These are phyloP conservation scores for Pisolithus orientalis DNA, from an alignment of 768 basidiomycete species.

Conservation along the genomic window DNA sequence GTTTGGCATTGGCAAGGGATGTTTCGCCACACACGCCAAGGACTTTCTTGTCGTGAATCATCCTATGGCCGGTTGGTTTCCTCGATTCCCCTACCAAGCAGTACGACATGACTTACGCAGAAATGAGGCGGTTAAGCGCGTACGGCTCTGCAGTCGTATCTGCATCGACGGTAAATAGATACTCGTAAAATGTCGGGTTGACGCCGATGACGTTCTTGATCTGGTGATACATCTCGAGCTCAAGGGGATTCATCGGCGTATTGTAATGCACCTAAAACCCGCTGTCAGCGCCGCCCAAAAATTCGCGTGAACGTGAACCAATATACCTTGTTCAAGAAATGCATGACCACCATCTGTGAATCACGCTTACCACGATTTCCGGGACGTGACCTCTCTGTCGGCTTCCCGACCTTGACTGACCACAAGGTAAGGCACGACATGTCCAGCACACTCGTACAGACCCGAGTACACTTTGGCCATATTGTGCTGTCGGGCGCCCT, in stretches of 20 bases:
- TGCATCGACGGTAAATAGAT: conserved; percentile 87
- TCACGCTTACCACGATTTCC: conserved; percentile 99
- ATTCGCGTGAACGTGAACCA: background rate
- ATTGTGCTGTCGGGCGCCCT: conserved; percentile 94
- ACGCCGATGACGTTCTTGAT: conserved; percentile 99
- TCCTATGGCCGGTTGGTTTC: conserved; percentile 39
- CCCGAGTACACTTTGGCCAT: conserved; percentile 98
- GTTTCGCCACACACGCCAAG: conserved; percentile 97
- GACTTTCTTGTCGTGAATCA: conserved; percentile 95
- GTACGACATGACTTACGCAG: conserved; percentile 59
- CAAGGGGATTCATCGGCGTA: conserved; percentile 91
- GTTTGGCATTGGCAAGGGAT: conserved; percentile 84
- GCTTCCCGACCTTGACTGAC: conserved; percentile 93
- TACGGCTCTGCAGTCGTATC: conserved; percentile 90
- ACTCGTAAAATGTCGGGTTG: conserved; percentile 98
- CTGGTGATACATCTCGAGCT: conserved; percentile 98
- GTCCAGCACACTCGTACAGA: conserved; percentile 87
- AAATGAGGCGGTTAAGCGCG: conserved; percentile 86
- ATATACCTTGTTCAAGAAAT: conserved; percentile 91
- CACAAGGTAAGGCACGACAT: conserved; percentile 93
- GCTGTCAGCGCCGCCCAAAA: background rate
- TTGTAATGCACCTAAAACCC: conserved; percentile 84
- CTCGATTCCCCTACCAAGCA: background rate
- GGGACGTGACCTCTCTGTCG: conserved; percentile 85
- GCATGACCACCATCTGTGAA: conserved; percentile 93